These are phyloP conservation scores for Gossypium arboreum DNA, from an alignment of 345 rosid species.

Conservation along the genomic window DNA sequence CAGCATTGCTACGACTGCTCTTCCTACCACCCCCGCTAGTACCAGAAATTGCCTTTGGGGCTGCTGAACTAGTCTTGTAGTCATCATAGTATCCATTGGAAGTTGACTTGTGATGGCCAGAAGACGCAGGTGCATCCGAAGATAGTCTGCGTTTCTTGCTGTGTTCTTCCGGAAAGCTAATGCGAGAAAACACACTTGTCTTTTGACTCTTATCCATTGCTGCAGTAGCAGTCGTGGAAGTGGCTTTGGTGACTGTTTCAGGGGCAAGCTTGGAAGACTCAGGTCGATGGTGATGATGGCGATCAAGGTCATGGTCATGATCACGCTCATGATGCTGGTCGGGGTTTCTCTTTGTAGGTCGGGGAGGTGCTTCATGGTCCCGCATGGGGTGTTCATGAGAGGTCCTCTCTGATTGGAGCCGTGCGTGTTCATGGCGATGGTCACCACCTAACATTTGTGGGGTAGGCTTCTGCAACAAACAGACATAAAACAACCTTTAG, in stretches of 20 bases:
- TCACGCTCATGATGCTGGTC: slow-evolving; percentile 29
- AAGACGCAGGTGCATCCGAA: slow-evolving; percentile 27
- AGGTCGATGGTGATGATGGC: slow-evolving; percentile 37
- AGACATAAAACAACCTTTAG: not conserved
- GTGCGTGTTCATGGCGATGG: slow-evolving; percentile 31
- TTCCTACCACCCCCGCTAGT: slow-evolving; percentile 23
- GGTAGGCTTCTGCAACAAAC: slow-evolving; percentile 32
- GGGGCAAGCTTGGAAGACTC: slow-evolving; percentile 36
- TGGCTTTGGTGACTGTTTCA: slow-evolving; percentile 23
- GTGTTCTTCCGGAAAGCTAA: slow-evolving; percentile 67
- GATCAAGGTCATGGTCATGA: not conserved
- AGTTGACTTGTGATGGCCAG: slow-evolving; percentile 37
- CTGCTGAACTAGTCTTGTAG: slow-evolving; percentile 33
- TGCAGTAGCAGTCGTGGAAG: slow-evolving; percentile 23
- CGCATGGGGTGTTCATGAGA: slow-evolving; percentile 44
- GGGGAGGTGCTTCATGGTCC: slow-evolving; percentile 44
- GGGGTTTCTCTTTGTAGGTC: slow-evolving; percentile 60
- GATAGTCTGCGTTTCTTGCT: slow-evolving; percentile 57
- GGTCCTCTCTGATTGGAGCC: slow-evolving; percentile 45
- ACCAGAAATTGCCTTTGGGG: slow-evolving; percentile 27
- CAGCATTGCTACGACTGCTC: slow-evolving; percentile 29
- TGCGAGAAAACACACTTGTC: slow-evolving; percentile 86
- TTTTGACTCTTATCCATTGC: slow-evolving; percentile 45
- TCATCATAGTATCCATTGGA: slow-evolving; percentile 48
- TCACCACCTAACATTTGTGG: slow-evolving; percentile 40